Evolutionary conservation across 179 eudicot genomes (phyloP), one percentile per base, ranked within the genome.

Genomic region (Silene noctiflora): DNA sequence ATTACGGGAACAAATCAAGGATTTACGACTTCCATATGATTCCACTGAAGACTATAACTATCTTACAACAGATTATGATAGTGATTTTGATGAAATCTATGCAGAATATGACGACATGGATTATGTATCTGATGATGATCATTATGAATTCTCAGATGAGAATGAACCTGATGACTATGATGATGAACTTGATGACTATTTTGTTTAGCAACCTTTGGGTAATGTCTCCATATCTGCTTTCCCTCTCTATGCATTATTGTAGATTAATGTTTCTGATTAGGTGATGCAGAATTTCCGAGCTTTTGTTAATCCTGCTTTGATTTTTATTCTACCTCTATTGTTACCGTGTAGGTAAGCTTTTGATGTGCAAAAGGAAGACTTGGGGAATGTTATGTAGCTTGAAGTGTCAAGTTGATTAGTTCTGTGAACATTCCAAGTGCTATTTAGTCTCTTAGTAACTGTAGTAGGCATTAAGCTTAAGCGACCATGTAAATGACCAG

Each of bases 41-140:
- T 75, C 91, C 19, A 84, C 84, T 5, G 84, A 78, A 20, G 93
- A 87, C 58, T 90, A 84, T 72, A 84, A 44, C 59, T 91, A 81
- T 75, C 82, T 83, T 74, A 73, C 87, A 22, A 72, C 78, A 17
- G 77, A 79, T 74, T 75, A 77, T 55, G 87, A 83, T 31, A 74
- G 81, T 69, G 81, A 81, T 63, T 86, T 73, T 66, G 89, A 82
- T 13, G 88, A 87, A 60, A 84, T 79, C 7, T 79, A 80, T 65
- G 80, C 82, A 20, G 76, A 79, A 12, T 74, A 74, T 69, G 87
- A 84, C 17, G 89, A 79, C 73, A 77, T 83, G 46, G 91, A 84
- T 76, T 74, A 75, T 77, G 10, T 81, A 46, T 77, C 89, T 16
- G 85, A 80, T 78, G 87, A 84, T 48, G 88, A 84, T 6, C 20